Base-by-base conservation (phyloP, 176 grass and related monocot genomes). In the Triticum monococcum region DNA sequence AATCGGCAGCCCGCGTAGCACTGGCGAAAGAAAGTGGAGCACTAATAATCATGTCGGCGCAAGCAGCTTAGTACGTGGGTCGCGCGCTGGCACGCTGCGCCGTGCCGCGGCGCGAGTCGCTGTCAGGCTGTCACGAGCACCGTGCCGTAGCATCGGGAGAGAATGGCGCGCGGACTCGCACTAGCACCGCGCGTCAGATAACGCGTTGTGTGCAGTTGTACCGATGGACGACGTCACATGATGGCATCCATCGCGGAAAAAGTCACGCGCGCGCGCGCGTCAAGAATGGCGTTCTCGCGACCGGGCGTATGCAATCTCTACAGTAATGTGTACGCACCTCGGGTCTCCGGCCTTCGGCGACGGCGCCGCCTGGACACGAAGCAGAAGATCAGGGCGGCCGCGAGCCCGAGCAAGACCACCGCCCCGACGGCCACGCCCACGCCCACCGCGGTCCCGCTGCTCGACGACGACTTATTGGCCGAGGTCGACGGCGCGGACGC, bases 361-460 rank as follows among this genome's bases (percentile, higher is more conserved):
- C 85, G 75, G 10, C 74, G 66, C 38, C 75, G 69, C 86, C 16
- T 93, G 33, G 23, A 61, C 1, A 23, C 25, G 64, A 78, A 67
- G 85, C 68, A 88, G 79, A 86, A 89, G 9, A 91, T 40, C 17
- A 87, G 81, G 1, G 84, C 32, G 63, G 63, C 93, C 1, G 79
- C 37, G 37, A 98, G 81, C 5, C 80, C 81, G 16, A 89, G 54
- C 23, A 89, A 8, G 13, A 89, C 38, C 9, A 92, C 91, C 0
- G 73, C 72, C 1, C 30, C 91, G 4, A 86, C 90, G 43, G 89
- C 80, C 61, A 88, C 80, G 18, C 91, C 93, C 18, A 75, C 84
- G 24, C 74, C 85, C 28, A 95, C 9, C 20, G 22, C 79, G 52
- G 50, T 12, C 64, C 26, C 23, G 32, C n/a, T 56, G 28, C 11